phyloP scores from a whole-genome alignment of 805 yeast species.

The Cyberlindnera bimundalis region DNA sequence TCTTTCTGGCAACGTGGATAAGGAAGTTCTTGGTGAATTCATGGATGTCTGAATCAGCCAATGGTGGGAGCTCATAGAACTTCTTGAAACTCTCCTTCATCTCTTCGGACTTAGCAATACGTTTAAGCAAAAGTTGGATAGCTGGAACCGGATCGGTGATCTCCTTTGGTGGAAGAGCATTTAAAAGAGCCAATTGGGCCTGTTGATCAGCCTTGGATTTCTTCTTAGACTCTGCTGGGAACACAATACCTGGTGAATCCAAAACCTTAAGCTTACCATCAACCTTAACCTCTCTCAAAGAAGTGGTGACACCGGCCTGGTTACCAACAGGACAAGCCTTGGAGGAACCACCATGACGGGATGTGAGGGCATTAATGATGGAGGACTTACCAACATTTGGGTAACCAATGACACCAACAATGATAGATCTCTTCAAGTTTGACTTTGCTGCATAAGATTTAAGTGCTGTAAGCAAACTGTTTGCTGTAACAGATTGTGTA shows the following conservation, averaged over 20 bases:
- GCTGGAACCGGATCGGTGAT: constrained; percentile 84
- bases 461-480: constrained; percentile 70
- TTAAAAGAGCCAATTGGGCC: constrained; percentile 84
- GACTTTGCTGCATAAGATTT: constrained; percentile 82
- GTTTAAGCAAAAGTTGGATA: constrained; percentile 68
- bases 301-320: constrained; percentile 95
- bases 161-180: constrained; percentile 85
- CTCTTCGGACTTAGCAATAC: constrained; percentile 66
- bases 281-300: constrained; percentile 86
- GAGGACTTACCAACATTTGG: constrained; percentile 98
- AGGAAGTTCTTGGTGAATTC: constrained; percentile 82
- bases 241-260: constrained; percentile 97
- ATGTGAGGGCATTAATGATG: constrained; percentile 81
- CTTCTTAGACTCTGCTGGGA: constrained; percentile 66
- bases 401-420: constrained; percentile 95
- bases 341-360: constrained; percentile 69
- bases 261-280: constrained; percentile 85
- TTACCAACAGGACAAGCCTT: constrained; percentile 95
- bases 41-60: constrained; percentile 67
- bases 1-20: constrained; percentile 87
- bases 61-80: constrained; percentile 75
- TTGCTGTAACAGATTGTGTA: constrained; percentile 68
- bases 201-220: constrained; percentile 60
- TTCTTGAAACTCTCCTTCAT: constrained; percentile 75
- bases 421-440: constrained; percentile 81